phyloP scores from a whole-genome alignment of 169 alveolate species.

The Eimeria sp. region DNA sequence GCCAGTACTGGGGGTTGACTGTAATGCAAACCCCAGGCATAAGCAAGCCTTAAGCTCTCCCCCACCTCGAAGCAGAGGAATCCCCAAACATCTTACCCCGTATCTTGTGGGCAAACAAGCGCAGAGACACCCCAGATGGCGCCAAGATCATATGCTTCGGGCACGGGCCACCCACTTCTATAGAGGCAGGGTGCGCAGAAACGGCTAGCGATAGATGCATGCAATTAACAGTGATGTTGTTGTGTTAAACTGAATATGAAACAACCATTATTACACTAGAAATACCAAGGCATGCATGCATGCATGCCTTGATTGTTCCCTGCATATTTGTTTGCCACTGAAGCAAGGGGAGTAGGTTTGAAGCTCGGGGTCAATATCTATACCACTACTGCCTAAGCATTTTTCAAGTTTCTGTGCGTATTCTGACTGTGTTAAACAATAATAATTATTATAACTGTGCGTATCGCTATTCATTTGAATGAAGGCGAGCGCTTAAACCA shows the following conservation, averaged over 20 bases:
- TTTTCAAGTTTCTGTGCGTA: no score
- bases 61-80: slow-evolving; percentile 92
- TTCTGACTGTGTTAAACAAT: no score
- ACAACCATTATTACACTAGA: no score
- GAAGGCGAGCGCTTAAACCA: slow-evolving; percentile 3
- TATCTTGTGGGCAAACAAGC: slow-evolving; percentile 91
- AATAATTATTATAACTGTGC: no score
- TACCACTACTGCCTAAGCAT: no score
- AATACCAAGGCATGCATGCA: not conserved
- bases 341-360: no score
- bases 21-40: slow-evolving; percentile 94
- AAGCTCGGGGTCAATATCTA: no score
- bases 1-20: slow-evolving; percentile 93
- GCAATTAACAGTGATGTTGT: not conserved
- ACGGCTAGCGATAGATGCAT: not conserved
- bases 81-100: slow-evolving; percentile 91
- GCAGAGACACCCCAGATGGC: slow-evolving; percentile 89
- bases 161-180: slow-evolving; percentile 68
- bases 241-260: not conserved
- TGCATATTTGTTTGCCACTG: no score
- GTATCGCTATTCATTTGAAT: no score
- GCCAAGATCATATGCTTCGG: slow-evolving; percentile 68
- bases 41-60: slow-evolving; percentile 92
- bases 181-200: slow-evolving; percentile 58
- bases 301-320: not conserved